Evolutionary conservation across 2,329 filamentous ascomycete species (phyloP).

Genomic region (Epichloe sp.): DNA sequence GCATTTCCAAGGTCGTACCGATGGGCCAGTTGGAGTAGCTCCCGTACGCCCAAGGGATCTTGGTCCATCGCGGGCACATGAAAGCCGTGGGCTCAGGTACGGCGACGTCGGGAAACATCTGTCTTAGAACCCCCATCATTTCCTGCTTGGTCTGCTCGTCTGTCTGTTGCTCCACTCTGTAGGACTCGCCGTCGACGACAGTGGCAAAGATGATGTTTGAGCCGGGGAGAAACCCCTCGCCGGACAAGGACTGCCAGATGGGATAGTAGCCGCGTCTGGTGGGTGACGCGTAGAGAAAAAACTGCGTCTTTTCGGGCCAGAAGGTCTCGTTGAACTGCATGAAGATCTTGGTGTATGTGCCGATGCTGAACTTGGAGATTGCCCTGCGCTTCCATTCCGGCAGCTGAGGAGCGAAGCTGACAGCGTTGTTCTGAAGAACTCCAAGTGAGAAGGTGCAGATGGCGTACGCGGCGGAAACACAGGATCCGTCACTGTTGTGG

Average conservation of each 20-base stretch:
- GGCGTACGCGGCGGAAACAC: conserved; percentile 46
- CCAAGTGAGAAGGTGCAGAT: conserved; percentile 57
- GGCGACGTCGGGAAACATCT: conserved; percentile 45
- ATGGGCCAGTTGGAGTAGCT: conserved; percentile 58
- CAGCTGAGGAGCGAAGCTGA: conserved; percentile 44
- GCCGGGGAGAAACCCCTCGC: conserved; percentile 42
- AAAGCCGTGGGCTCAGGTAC: conserved; percentile 49
- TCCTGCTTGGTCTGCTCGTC: conserved; percentile 44
- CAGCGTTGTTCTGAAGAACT: conserved; percentile 48
- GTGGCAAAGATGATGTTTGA: conserved; percentile 56
- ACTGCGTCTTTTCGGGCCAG: conserved; percentile 37
- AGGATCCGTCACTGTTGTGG: conserved; percentile 37
- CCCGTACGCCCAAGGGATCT: conserved; percentile 34
- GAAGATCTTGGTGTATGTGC: conserved; percentile 63
- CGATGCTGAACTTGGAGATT: conserved; percentile 54
- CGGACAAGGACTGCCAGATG: conserved; percentile 50
- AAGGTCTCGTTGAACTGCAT: conserved; percentile 55
- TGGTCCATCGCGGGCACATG: conserved; percentile 37
- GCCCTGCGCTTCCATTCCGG: conserved; percentile 52
- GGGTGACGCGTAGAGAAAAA: conserved; percentile 33
- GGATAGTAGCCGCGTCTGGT: conserved; percentile 28
- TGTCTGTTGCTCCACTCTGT: conserved; percentile 44
- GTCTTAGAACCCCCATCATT: conserved; percentile 40
- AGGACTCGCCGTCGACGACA: conserved; percentile 41
- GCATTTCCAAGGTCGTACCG: conserved; percentile 48